Conservation (phyloP, 2,329 filamentous ascomycete genomes). For the Verticillium tricorpus region DNA sequence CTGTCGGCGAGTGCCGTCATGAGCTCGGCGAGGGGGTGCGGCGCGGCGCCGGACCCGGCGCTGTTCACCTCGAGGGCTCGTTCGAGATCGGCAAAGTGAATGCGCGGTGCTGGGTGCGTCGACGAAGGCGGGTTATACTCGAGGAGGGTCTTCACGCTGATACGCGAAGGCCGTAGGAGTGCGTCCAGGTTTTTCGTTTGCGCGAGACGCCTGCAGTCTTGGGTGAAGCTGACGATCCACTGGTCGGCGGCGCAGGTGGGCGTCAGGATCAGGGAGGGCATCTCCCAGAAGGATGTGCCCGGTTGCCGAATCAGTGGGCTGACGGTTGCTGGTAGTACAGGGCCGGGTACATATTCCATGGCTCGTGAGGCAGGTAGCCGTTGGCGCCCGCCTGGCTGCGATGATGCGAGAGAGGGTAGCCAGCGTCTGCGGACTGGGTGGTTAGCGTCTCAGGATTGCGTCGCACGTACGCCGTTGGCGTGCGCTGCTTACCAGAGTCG, state of each 20-base stretch:
- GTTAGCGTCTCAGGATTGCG: conserved; percentile 22
- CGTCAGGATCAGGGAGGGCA: conserved; percentile 23
- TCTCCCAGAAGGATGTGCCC: conserved; percentile 22
- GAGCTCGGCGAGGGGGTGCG: conserved; percentile 24
- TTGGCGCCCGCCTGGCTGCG: conserved; percentile 13
- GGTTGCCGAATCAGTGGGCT: conserved; percentile 23
- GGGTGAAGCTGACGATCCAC: conserved; percentile 28
- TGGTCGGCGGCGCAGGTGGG: conserved; percentile 27
- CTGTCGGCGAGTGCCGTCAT: conserved; percentile 23
- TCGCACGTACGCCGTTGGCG: conserved; percentile 9
- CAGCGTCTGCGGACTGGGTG: conserved; percentile 22
- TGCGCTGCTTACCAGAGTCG: conserved; percentile 11
- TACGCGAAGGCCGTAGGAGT: conserved; percentile 26
- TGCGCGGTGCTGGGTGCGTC: conserved; percentile 15
- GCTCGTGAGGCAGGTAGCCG: conserved; percentile 14
- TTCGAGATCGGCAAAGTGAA: conserved; percentile 12
- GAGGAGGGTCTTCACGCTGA: conserved; percentile 27
- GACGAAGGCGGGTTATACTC: conserved; percentile 18
- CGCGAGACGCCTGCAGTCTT: conserved; percentile 28
- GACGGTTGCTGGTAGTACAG: conserved; percentile 23
- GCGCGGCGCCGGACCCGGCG: neutral
- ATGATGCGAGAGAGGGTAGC: conserved; percentile 25
- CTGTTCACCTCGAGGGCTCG: conserved; percentile 7
- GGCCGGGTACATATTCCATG: conserved; percentile 14
- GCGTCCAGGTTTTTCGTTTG: conserved; percentile 19